Conservation (phyloP, 108 stramenopile genomes). For the Stephanodiscus triporus region DNA sequence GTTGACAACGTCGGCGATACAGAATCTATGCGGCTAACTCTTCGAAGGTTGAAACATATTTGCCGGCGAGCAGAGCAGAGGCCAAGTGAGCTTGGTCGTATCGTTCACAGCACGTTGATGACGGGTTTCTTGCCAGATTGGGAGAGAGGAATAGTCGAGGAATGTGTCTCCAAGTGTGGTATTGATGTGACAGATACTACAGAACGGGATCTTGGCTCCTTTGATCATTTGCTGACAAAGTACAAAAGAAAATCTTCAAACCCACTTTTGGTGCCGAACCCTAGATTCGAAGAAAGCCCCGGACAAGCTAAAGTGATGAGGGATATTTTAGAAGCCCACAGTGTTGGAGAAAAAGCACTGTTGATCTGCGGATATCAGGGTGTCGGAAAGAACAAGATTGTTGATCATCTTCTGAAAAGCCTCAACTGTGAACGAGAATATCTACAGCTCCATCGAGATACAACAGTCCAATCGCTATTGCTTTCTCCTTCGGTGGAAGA, state of each 20-base stretch:
- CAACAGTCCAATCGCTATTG: constrained; percentile 76
- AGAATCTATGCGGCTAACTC: constrained; percentile 46
- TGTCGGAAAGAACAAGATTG: constrained; percentile 90
- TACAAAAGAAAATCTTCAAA: constrained; percentile 44
- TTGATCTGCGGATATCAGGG: constrained; percentile 91
- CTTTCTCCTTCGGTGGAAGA: constrained; percentile 68
- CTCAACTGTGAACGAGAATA: constrained; percentile 87
- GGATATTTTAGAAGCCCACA: constrained; percentile 58
- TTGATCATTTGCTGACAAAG: constrained; percentile 24
- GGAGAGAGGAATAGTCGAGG: constrained; percentile 48
- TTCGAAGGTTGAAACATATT: constrained; percentile 62
- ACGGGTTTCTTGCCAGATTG: constrained; percentile 54
- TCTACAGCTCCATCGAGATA: constrained; percentile 92
- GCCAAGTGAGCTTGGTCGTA: constrained; percentile 30
- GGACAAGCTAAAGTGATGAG: constrained; percentile 52
- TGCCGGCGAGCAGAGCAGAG: constrained; percentile 47
- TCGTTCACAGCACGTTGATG: constrained; percentile 49
- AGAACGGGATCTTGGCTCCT: not conserved
- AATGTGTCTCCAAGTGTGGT: constrained; percentile 40
- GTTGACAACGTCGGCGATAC: constrained; percentile 55
- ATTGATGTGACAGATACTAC: constrained; percentile 14
- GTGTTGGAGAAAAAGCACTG: constrained; percentile 66
- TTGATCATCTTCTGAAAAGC: constrained; percentile 67
- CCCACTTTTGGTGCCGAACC: constrained; percentile 54
- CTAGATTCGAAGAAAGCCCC: constrained; percentile 50